Evolutionary conservation across 78 protist species (phyloP), one percentile per base, ranked within the genome.

Genomic region (Dictyostelium firmibasis): DNA sequence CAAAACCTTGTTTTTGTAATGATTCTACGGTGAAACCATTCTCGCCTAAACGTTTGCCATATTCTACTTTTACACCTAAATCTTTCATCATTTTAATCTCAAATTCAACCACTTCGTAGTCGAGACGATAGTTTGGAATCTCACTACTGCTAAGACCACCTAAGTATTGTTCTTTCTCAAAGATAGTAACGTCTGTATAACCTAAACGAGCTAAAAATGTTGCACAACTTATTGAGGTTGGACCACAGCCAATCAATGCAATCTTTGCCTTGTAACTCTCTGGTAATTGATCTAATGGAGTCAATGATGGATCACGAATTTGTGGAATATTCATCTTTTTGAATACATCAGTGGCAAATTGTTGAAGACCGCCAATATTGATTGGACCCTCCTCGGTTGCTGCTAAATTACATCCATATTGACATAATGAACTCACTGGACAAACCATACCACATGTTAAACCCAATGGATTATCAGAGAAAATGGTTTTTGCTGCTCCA

Each of bases 121-220:
- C 97, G 44, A 99, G 79, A 64, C 99, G 99, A 91, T 94, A 98
- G 70, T 96, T 94, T 27, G 99, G 99, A 47, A 99, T 98, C 81
- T 99, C 99, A 23, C 86, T 31, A 7, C 97, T n/a, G 25, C 89
- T 62, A 16, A 98, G 94, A n/a, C 99, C 99, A 25, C 99, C 99
- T 1, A 87, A 81, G 41, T 75, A 98, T 83, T 67, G 81, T 27
- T 97, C 76, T 88, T 95, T 96, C 86, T 99, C 99, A 77, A 97
- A 97, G 75, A 99, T 81, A 11, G 98, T 96, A 25, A 99, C 76
- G 83, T 98, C 89, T 18, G 84, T 38, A 87, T 98, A 98, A 11
- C 99, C 99, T 10, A 98, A 67, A 31, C 99, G 95, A 2, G 97
- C 98, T 72, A 99, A 95, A 83, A 95, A 99, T 11, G 99, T 98